A percentile compares a stretch with the other conserved stretches of the same genome.
Evolutionary conservation across 2,329 filamentous ascomycete genomes (phyloP).

Genomic region (Fusarium beomiforme): DNA sequence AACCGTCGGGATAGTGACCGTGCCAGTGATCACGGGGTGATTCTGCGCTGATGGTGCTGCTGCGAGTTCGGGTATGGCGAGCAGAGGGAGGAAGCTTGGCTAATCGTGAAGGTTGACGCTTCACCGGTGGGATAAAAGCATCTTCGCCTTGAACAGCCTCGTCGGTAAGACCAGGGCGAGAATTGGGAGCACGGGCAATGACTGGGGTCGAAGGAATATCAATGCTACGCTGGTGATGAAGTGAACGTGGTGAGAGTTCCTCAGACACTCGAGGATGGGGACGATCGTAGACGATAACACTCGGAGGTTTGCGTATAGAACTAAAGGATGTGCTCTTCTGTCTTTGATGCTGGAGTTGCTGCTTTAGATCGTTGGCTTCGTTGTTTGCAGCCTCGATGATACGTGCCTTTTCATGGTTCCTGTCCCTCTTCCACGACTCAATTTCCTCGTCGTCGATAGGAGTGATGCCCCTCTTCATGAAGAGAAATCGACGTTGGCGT

Average conservation of each 20-base stretch:
- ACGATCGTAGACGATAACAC: slow-evolving; percentile 64
- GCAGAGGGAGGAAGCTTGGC: slow-evolving; percentile 58
- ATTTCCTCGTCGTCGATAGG: slow-evolving; percentile 74
- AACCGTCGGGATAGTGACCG: slow-evolving; percentile 48
- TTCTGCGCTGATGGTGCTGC: slow-evolving; percentile 53
- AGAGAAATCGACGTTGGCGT: slow-evolving; percentile 50
- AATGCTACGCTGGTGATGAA: slow-evolving; percentile 53
- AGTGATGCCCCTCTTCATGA: slow-evolving; percentile 65
- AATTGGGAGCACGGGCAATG: slow-evolving; percentile 68
- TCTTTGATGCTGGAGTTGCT: slow-evolving; percentile 32
- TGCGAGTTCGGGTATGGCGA: slow-evolving; percentile 53
- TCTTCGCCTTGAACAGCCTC: slow-evolving; percentile 68
- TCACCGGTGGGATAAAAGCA: slow-evolving; percentile 65
- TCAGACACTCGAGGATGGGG: slow-evolving; percentile 40
- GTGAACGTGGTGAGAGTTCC: slow-evolving; percentile 45
- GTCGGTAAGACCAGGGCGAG: slow-evolving; percentile 70
- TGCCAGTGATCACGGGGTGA: slow-evolving; percentile 56
- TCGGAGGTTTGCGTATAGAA: slow-evolving; percentile 58
- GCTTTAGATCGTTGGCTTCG: slow-evolving; percentile 8
- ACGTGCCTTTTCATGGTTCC: slow-evolving; percentile 46
- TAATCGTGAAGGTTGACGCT: slow-evolving; percentile 63
- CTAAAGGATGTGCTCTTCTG: slow-evolving; percentile 46
- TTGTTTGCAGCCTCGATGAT: slow-evolving; percentile 29
- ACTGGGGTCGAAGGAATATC: slow-evolving; percentile 61
- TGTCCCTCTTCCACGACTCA: slow-evolving; percentile 67